A percentile compares a stretch with the other conserved stretches of the same genome.
Conservation (phyloP, 2,329 filamentous ascomycete species). For the Aspergillus sclerotialis region DNA sequence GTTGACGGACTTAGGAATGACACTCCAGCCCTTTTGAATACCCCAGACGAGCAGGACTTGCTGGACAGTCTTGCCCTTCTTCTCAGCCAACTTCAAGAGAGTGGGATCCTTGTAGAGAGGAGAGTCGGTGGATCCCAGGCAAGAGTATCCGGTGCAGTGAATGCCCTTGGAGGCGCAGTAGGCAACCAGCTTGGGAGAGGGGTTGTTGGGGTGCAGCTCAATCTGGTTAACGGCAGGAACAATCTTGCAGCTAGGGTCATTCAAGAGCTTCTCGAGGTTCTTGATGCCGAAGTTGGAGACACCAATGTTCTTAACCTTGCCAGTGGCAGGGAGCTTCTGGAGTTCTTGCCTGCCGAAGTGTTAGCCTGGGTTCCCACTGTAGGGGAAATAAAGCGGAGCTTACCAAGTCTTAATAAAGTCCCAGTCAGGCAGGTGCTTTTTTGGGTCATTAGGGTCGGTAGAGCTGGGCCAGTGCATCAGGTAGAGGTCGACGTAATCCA, state of each 20-base stretch:
- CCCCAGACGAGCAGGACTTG: conserved; percentile 63
- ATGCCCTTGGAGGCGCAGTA: conserved; percentile 49
- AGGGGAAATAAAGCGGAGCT: conserved; percentile 46
- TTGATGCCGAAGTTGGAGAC: conserved; percentile 80
- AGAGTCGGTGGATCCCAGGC: conserved; percentile 49
- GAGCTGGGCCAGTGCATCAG: conserved; percentile 62
- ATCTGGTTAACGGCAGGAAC: conserved; percentile 49
- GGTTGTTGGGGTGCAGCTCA: conserved; percentile 61
- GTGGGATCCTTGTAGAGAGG: conserved; percentile 49
- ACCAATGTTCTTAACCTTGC: conserved; percentile 71
- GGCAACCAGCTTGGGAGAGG: conserved; percentile 50
- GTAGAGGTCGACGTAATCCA: conserved; percentile 67
- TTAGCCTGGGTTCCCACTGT: conserved; percentile 61
- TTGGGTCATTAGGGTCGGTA: conserved; percentile 43
- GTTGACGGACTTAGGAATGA: conserved; percentile 80
- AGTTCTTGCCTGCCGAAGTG: conserved; percentile 52
- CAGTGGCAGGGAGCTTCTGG: conserved; percentile 40
- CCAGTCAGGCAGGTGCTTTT: conserved; percentile 68
- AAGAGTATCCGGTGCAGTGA: conserved; percentile 50
- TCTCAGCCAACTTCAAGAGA: conserved; percentile 48
- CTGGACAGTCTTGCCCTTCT: conserved; percentile 49
- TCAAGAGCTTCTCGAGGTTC: conserved; percentile 71
- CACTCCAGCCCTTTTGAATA: conserved; percentile 69
- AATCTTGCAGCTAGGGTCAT: conserved; percentile 51
- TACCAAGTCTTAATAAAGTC: conserved; percentile 72